Base-by-base conservation (phyloP, 1,139 yeast genomes). In the Zygosaccharomyces sapae region DNA sequence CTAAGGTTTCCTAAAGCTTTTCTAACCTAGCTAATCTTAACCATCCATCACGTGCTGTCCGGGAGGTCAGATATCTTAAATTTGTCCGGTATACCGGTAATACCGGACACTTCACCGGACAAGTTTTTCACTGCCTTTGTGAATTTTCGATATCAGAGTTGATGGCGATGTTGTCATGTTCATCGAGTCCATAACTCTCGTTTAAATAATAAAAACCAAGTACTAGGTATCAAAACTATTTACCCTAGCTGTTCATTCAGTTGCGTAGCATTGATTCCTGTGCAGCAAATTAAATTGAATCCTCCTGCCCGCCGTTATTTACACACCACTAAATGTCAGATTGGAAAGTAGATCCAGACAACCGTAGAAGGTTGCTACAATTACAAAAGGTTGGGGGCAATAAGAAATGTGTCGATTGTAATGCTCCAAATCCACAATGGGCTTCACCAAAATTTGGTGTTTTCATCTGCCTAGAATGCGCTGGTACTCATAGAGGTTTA, bases 351-450 rank as follows among this genome's bases (percentile, higher is more conserved):
- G 95, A 88, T 66, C 96, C 96, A 22, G 95, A 87, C 61, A 83
- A 87, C 50, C 81, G 95, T 66, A 79, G 95, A 65, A 83, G 87
- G 67, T 76, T 90, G 49, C 72, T 88, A 55, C 80, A 80, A 39
- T 72, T 89, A 54, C 97, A 90, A 63, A 88, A 88, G 66, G 73
- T 74, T 42, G 95, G 92, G 38, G 82, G 75, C 19, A 90, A 90
- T 74, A 87, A 86, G 71, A 83, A 79, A 65, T 92, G 99, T 70
- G 85, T 88, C 66, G 99, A 92, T 69, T 94, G 98, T 69, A 78
- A 76, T 34, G 95, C 97, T 3, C 95, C 95, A 52, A 90, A 90
- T 66, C 98, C 99, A 7, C 96, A 94, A 62, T 92, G 99, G 99
- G 96, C 98, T 3, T 87, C 97, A 8, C 97, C 97, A 41, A 92